Percentiles rank a stretch among this genome's conserved stretches.
These are phyloP conservation scores for Juncus effusus DNA, from an alignment of 176 grass and related monocot genomes.

Conservation along the genomic window DNA sequence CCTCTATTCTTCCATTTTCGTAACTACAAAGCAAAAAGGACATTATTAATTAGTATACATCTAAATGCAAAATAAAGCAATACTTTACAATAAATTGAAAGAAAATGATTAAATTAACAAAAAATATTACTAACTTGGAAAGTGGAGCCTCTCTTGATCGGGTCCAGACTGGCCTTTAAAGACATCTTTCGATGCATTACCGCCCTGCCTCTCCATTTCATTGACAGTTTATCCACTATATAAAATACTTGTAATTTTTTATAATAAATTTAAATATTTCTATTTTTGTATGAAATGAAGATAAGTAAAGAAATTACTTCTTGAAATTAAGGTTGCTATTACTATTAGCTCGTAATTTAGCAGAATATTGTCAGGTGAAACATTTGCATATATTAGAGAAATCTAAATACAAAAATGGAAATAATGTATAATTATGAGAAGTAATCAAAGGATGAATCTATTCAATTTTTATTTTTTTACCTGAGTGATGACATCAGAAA, in stretches of 20 bases:
- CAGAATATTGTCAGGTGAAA: constrained; percentile 92
- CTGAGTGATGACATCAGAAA: constrained; percentile 87
- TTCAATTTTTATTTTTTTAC: constrained; percentile 14
- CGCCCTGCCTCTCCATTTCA: constrained; percentile 69
- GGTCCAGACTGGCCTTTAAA: constrained; percentile 85
- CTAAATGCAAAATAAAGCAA: too few relatives aligned
- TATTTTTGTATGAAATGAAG: neutral
- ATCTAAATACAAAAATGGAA: constrained; percentile 49
- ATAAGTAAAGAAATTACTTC: constrained; percentile 25
- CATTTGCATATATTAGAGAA: constrained; percentile 89
- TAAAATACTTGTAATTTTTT: constrained; percentile 68
- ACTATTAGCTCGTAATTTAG: constrained; percentile 81
- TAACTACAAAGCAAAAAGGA: too few relatives aligned
- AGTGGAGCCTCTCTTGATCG: constrained; percentile 50
- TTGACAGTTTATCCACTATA: constrained; percentile 81
- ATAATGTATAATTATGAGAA: neutral
- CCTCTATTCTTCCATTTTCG: too few relatives aligned
- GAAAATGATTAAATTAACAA: constrained; percentile 4
- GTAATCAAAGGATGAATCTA: constrained; percentile 10
- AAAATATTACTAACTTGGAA: constrained; percentile 37
- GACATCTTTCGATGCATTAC: constrained; percentile 72
- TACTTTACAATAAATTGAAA: neutral
- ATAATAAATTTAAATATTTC: neutral
- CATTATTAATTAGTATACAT: too few relatives aligned
- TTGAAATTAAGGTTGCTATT: constrained; percentile 97